Evolutionary conservation across 2,329 filamentous ascomycete genomes (phyloP), one percentile per base, ranked within the genome.

Genomic region (Monosporascus sp.): DNA sequence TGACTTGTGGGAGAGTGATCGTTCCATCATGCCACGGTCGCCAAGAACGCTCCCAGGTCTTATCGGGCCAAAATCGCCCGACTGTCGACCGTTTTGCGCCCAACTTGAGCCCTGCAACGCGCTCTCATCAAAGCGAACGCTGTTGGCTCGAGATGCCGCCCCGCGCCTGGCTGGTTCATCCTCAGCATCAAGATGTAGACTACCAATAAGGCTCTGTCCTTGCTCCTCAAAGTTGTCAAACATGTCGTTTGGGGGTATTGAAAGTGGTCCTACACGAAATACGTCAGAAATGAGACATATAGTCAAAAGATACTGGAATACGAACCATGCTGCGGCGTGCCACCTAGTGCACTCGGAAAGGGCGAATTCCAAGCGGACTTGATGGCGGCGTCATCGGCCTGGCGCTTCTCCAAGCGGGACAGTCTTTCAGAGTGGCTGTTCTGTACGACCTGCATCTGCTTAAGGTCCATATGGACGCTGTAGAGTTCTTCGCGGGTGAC

Each of bases 91-190:
- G 59, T 84, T 85, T 65, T 96, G 90, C 38, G 86, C 87, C 83
- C 94, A 95, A 69, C 91, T 82, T 8, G 83, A 91, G 48, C 90
- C 88, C 63, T 96, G 91, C 62, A 96, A 85, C 16, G 93, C 92
- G 66, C 91, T 96, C 69, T 97, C 93, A 67, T 97, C 94, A 65
- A 99, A 99, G 38, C 94, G 89, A 61, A 99, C 94, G 67, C 94
- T 97, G 69, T 97, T 97, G 48, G 94, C 93, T 62, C 94, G 83
- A 19, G 94, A 99, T 19, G 91, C 88, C 20, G 90, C 90, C 51
- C 94, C 90, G 58, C 93, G 84, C 38, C 91, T 85, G 53, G 91
- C 86, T 34, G 89, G 89, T 66, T 92, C 88, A 58, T 97, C 91
- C 57, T 96, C 92, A 5, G 87, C 82, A 59, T 96, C 93, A 7